Evolutionary conservation across 2,329 filamentous ascomycete genomes (phyloP).

Genomic region (Incumbomyces delicatus): DNA sequence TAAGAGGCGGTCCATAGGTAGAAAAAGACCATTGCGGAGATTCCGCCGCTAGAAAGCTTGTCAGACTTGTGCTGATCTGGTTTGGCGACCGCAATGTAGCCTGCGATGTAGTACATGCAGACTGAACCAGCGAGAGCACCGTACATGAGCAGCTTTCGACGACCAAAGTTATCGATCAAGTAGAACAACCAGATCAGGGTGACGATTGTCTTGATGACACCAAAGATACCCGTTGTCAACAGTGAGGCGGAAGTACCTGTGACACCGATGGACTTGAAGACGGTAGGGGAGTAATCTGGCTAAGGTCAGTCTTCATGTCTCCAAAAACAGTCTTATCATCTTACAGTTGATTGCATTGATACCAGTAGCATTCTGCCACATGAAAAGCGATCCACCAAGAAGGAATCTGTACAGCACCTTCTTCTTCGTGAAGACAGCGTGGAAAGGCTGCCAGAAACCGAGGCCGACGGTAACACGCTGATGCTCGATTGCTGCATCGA

Average conservation of each 20-base stretch:
- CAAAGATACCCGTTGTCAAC: slow-evolving; percentile 65
- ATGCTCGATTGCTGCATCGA: slow-evolving; percentile 59
- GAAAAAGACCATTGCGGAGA: slow-evolving; percentile 56
- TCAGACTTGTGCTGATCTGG: slow-evolving; percentile 27
- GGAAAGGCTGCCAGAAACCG: slow-evolving; percentile 67
- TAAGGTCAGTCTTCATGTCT: not conserved
- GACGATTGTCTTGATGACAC: slow-evolving; percentile 61
- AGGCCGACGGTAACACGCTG: slow-evolving; percentile 54
- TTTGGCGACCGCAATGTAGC: slow-evolving; percentile 46
- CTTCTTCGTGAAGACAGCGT: slow-evolving; percentile 42
- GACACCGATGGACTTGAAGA: slow-evolving; percentile 58
- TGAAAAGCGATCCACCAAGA: slow-evolving; percentile 62
- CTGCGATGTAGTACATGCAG: slow-evolving; percentile 57
- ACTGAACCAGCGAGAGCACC: slow-evolving; percentile 54
- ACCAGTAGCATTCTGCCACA: slow-evolving; percentile 68
- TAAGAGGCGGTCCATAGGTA: slow-evolving; percentile 67
- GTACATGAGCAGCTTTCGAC: slow-evolving; percentile 54
- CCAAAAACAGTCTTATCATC: not conserved
- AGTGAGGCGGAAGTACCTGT: slow-evolving; percentile 49
- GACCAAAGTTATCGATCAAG: slow-evolving; percentile 56
- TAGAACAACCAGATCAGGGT: slow-evolving; percentile 61
- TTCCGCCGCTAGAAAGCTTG: slow-evolving; percentile 39
- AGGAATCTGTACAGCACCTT: slow-evolving; percentile 62
- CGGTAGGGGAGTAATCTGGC: slow-evolving; percentile 59
- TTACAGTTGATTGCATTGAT: slow-evolving; percentile 53